These are phyloP conservation scores for Fusarium decemcellulare DNA, from an alignment of 2,329 filamentous ascomycete species.

Conservation along the genomic window DNA sequence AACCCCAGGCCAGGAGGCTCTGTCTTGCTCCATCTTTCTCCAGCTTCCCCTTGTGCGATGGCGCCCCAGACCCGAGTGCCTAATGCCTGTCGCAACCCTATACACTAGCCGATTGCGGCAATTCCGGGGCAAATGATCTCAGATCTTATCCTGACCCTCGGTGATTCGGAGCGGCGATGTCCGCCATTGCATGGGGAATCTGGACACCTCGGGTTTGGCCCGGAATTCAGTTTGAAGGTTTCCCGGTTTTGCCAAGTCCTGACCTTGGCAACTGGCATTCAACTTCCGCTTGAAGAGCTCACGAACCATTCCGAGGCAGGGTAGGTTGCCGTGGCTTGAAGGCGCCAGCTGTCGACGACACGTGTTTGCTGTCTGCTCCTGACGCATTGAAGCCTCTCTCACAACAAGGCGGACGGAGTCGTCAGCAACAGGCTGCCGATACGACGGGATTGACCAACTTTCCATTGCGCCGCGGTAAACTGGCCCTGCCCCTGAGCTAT, in stretches of 20 bases:
- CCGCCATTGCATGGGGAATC: constrained; percentile 38
- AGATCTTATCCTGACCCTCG: constrained; percentile 51
- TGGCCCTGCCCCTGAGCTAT: constrained; percentile 31
- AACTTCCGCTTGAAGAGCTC: constrained; percentile 2
- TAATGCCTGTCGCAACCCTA: constrained; percentile 36
- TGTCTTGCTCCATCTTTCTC: constrained; percentile 46
- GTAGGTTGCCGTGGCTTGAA: constrained; percentile 4
- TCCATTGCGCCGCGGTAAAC: constrained; percentile 20
- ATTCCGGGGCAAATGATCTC: constrained; percentile 53
- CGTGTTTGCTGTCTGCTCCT: constrained; percentile 13
- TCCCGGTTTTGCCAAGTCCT: constrained; percentile 20
- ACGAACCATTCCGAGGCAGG: constrained; percentile 2
- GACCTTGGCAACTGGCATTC: constrained; percentile 12
- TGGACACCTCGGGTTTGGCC: constrained; percentile 29
- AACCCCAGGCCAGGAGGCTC: constrained; percentile 43
- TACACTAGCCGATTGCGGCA: constrained; percentile 46
- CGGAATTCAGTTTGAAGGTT: constrained; percentile 29
- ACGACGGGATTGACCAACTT: constrained; percentile 26
- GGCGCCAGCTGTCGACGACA: constrained; percentile 13
- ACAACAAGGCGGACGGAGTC: constrained; percentile 19
- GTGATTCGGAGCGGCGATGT: constrained; percentile 51
- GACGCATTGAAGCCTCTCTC: constrained; percentile 22
- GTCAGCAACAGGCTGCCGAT: not conserved
- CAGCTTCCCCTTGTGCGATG: constrained; percentile 49
- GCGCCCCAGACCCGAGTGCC: constrained; percentile 38